phyloP scores from a whole-genome alignment of 164 flowering plant genomes.

The Stephania yunnanensis region DNA sequence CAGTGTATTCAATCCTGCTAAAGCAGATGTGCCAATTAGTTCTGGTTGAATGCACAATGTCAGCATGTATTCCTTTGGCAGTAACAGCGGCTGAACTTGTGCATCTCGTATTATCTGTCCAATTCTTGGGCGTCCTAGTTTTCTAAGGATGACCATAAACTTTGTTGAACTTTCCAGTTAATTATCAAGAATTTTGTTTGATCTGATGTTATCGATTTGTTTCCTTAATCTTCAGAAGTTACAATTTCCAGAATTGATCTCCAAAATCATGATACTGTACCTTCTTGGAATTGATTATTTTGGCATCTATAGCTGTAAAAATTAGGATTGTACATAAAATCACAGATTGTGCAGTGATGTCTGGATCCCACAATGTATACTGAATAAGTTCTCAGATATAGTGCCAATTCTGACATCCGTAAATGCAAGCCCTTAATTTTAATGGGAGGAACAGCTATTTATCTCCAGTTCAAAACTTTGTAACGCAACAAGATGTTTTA shows the following conservation, averaged over 20 bases:
- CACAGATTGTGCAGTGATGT: background rate
- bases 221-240: background rate
- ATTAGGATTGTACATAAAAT: background rate
- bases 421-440: too few species aligned
- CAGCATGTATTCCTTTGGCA: background rate
- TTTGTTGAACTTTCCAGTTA: background rate
- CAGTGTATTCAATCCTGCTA: conserved; percentile 74
- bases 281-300: background rate
- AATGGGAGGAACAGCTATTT: too few species aligned
- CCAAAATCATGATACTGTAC: background rate
- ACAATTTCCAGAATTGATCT: background rate
- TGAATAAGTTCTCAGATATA: background rate
- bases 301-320: too few species aligned
- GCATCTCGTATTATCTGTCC: background rate
- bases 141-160: background rate
- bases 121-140: background rate
- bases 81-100: background rate
- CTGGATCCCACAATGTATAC: background rate
- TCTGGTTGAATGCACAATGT: conserved; percentile 5
- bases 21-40: conserved; percentile 18
- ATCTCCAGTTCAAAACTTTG: background rate
- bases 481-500: background rate
- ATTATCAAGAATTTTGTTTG: background rate
- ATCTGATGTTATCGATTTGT: background rate
- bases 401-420: too few species aligned